Base-by-base conservation (phyloP, 75 land plant species). In the Pseudotsuga menziesii region DNA sequence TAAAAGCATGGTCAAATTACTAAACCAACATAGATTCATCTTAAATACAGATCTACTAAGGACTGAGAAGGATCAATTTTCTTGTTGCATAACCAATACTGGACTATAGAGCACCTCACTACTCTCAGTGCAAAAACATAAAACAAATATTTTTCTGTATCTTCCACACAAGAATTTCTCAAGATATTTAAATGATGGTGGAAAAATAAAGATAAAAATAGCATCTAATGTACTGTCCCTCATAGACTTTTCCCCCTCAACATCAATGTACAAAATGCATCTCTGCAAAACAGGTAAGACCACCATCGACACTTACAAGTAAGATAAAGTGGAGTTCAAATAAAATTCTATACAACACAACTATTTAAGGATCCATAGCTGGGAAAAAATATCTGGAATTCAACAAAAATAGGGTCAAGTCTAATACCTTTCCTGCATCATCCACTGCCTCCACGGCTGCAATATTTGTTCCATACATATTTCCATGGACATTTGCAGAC, bases 231-330 rank as follows among this genome's bases (percentile, higher is more conserved):
- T 76, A 76, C 91, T 91, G 11, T 88, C 86, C 78, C 84, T 88
- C 62, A 96, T 97, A 4, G 85, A 86, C 61, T 84, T 82, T 48
- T 97, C 97, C 54, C 98, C 98, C 88, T 96, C 97, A 64, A 96
- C 98, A 85, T 96, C 98, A 82, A 96, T 96, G 78, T 96, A 97
- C 52, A 96, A 86, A 52, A 96, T 96, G 82, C 98, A 96, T 82
- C 89, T 91, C 98, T 96, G 83, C 74, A 80, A 76, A 29, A 1
- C 32, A 81, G 13, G 3, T 57, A 76, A 61, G n/a, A 5, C 32
- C 32, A 29, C 32, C 32, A 29, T 44, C 8, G 48, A 44, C 48
- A 6, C 48, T 44, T 44, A 7, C 8, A 44, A 5, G 58, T 29
- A 61, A 36, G 32, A 77, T 60, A 78, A 58, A 29, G 32, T 29